These are phyloP conservation scores for Handroanthus guayacan DNA, from an alignment of 257 asterid species.

Conservation along the genomic window DNA sequence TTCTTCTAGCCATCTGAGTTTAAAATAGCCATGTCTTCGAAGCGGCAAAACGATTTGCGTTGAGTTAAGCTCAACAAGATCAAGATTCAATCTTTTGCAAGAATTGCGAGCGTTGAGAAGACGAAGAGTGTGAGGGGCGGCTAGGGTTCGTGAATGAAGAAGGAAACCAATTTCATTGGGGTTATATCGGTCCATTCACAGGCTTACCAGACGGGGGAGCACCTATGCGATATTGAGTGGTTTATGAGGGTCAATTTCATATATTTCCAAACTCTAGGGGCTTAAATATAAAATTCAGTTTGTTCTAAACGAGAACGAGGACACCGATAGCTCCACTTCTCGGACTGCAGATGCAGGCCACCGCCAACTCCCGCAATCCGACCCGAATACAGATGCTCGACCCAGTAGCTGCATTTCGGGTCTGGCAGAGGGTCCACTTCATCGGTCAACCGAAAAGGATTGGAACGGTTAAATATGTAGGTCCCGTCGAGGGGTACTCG, in stretches of 20 bases:
- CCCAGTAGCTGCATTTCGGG: constrained; percentile 39
- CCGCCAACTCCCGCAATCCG: constrained; percentile 41
- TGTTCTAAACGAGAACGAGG: not conserved
- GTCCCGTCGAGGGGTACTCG: constrained; percentile 72
- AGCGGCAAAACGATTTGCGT: not conserved
- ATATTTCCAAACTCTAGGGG: constrained; percentile 17
- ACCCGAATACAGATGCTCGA: constrained; percentile 29
- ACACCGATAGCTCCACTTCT: constrained; percentile 23
- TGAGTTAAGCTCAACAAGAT: constrained; percentile 14
- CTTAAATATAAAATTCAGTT: constrained; percentile 15
- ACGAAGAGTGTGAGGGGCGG: not conserved
- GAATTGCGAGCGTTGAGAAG: not conserved
- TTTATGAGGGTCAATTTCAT: not conserved
- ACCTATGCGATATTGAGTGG: not conserved
- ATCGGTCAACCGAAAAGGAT: constrained; percentile 58
- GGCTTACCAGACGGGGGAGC: not conserved
- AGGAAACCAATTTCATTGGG: not conserved
- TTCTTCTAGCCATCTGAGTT: constrained; percentile 55
- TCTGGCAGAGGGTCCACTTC: constrained; percentile 75
- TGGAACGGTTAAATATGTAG: constrained; percentile 82
- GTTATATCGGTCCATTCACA: not conserved
- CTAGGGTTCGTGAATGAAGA: constrained; percentile 30
- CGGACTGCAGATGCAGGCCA: constrained; percentile 49
- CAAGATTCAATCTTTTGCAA: not conserved
- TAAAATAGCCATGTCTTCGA: constrained; percentile 31